These are phyloP conservation scores for Saccharomyces hybrid DNA, from an alignment of 1,139 yeast species.

Conservation along the genomic window DNA sequence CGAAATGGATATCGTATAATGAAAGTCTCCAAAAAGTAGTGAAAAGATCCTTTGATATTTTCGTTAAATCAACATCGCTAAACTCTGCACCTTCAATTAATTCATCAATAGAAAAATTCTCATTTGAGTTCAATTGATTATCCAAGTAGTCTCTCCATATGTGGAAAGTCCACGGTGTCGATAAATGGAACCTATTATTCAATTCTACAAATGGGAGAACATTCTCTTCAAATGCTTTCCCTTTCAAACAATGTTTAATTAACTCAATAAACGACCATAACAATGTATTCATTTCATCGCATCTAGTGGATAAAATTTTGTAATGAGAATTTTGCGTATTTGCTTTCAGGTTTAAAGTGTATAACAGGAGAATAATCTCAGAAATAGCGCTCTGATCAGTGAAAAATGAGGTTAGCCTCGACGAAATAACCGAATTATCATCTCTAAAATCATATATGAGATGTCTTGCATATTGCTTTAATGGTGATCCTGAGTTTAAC, in stretches of 20 bases:
- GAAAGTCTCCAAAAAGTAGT: slow-evolving; percentile 67
- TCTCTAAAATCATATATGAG: slow-evolving; percentile 59
- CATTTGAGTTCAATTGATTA: slow-evolving; percentile 8
- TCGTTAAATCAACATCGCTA: slow-evolving; percentile 32
- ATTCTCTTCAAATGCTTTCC: slow-evolving; percentile 32
- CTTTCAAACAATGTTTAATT: slow-evolving; percentile 43
- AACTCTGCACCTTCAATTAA: slow-evolving; percentile 18
- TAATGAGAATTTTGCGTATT: slow-evolving; percentile 45
- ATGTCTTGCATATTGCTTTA: slow-evolving; percentile 49
- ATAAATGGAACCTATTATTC: slow-evolving; percentile 42
- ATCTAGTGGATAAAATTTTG: slow-evolving; percentile 62
- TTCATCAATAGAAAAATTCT: slow-evolving; percentile 21
- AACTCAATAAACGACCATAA: slow-evolving; percentile 58
- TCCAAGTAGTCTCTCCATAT: slow-evolving; percentile 53
- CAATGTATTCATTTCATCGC: slow-evolving; percentile 63
- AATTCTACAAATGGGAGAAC: slow-evolving; percentile 45
- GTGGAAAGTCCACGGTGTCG: slow-evolving; percentile 66
- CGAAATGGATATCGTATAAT: slow-evolving; percentile 63
- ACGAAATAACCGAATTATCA: slow-evolving; percentile 43
- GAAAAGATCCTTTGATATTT: slow-evolving; percentile 42
- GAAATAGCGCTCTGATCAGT: slow-evolving; percentile 41
- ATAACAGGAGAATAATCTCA: slow-evolving; percentile 60
- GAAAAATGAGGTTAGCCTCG: slow-evolving; percentile 44
- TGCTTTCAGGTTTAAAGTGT: slow-evolving; percentile 42
- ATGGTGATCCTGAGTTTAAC: slow-evolving; percentile 55